Conservation (phyloP, 2,329 filamentous ascomycete genomes). For the Tolypocladium tundrense region DNA sequence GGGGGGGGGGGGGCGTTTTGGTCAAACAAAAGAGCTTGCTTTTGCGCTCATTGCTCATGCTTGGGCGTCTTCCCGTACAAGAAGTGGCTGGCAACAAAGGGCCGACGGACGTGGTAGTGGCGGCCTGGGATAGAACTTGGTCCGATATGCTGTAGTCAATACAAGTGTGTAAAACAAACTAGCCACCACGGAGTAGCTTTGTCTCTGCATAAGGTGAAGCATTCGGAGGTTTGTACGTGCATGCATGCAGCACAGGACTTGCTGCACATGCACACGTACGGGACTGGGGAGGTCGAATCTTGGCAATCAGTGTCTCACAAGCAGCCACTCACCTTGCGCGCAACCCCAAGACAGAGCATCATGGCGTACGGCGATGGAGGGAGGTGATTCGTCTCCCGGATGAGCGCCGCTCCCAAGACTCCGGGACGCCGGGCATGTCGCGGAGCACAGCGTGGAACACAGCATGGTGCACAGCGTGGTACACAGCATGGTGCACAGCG, state of each 20-base stretch:
- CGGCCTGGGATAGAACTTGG: not conserved
- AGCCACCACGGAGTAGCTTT: not conserved
- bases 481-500: not conserved
- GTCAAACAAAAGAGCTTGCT: constrained; percentile 1
- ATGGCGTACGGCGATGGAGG: not conserved
- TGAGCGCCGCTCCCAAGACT: not conserved
- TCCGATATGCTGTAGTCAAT: not conserved
- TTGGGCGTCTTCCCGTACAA: not conserved
- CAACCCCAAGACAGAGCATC: too few relatives aligned
- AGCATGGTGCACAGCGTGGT: not conserved
- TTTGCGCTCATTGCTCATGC: not conserved
- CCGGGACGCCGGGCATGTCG: not conserved
- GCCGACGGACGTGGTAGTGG: not conserved
- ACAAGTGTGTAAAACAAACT: not conserved
- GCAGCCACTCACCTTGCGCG: not conserved
- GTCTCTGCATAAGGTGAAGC: not conserved
- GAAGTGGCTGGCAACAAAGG: not conserved
- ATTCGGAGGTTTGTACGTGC: not conserved
- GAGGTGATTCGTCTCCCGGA: not conserved
- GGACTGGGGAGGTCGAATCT: not conserved
- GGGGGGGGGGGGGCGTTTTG: not conserved
- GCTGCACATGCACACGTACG: not conserved
- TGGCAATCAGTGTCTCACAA: not conserved
- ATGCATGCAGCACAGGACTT: not conserved
- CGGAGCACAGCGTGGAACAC: not conserved